Evolutionary conservation across 768 basidiomycete species (phyloP).

Genomic region (Hysterangium stoloniferum): DNA sequence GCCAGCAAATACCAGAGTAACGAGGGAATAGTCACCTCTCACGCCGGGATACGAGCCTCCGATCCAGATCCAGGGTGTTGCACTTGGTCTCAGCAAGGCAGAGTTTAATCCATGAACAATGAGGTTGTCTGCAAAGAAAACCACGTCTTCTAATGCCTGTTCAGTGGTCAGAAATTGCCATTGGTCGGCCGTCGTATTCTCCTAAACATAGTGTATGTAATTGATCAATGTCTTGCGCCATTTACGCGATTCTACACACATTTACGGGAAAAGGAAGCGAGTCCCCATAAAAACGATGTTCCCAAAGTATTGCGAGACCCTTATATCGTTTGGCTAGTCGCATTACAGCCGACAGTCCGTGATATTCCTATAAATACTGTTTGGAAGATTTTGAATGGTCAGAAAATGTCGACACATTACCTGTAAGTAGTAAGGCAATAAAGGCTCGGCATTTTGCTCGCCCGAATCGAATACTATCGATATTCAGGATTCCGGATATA

Average conservation of each 20-base stretch:
- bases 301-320: conserved; percentile 42
- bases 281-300: conserved; percentile 42
- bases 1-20: neutral
- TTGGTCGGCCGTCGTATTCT: conserved; percentile 37
- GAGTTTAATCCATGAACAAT: conserved; percentile 12
- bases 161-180: conserved; percentile 43
- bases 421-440: conserved; percentile 42
- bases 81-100: conserved; percentile 32
- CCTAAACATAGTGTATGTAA: conserved; percentile 19
- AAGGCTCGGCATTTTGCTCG: conserved; percentile 40
- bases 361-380: conserved; percentile 30
- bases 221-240: neutral
- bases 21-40: conserved; percentile 15
- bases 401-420: conserved; percentile 13
- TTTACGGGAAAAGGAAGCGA: conserved; percentile 42
- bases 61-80: conserved; percentile 40
- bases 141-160: conserved; percentile 42
- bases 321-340: conserved; percentile 38
- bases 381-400: neutral
- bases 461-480: conserved; percentile 43
- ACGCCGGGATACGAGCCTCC: conserved; percentile 45
- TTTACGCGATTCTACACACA: conserved; percentile 19
- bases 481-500: neutral
- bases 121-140: conserved; percentile 41
- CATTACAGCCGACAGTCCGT: conserved; percentile 42